Base-by-base conservation (phyloP, 208 protist genomes). In the Phytomonas francai region DNA sequence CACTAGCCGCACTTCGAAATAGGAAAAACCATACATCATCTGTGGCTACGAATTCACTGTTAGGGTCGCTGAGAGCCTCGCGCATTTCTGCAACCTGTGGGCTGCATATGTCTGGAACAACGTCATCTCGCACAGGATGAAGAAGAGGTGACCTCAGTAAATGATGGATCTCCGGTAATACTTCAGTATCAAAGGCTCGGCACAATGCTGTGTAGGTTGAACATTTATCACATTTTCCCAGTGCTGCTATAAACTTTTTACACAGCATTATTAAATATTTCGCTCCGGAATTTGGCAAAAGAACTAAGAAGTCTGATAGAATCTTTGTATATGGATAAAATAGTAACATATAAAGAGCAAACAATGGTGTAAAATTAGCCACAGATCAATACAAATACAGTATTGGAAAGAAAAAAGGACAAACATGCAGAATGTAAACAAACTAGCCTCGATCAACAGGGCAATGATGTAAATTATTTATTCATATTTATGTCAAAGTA, bases 21-120 rank as follows among this genome's bases (percentile, higher is more conserved):
- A 90, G 56, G 32, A 95, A 81, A 64, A 92, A 81, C 87, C 87
- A 93, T 28, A 95, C 85, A 57, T 95, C 89, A 63, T 95, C 89
- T 51, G 76, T 74, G 0, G 62, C 66, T 0, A 54, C 54, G 0
- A 45, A 36, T 33, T 60, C 72, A 0, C 45, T 63, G 8, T 56
- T 32, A 4, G 61, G 49, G 36, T 45, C 66, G 54, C 9, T 49
- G 27, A 91, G 69, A 12, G 61, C 39, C 32, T 94, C 83, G 25
- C 86, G 86, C 45, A 92, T 68, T 39, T 75, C 67, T 3, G 77
- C 83, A 6, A 77, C 79, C 0, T n/a, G 57, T 6, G 84, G 84
- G 54, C 73, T 83, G 77, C 85, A 91, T 60, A 88, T 83, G 34
- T 91, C 85, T 9, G 87, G 85, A 6, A 77, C 79, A 30, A 85